Evolutionary conservation across 2,329 filamentous ascomycete genomes (phyloP).

Genomic region (Fonsecaea nubica): DNA sequence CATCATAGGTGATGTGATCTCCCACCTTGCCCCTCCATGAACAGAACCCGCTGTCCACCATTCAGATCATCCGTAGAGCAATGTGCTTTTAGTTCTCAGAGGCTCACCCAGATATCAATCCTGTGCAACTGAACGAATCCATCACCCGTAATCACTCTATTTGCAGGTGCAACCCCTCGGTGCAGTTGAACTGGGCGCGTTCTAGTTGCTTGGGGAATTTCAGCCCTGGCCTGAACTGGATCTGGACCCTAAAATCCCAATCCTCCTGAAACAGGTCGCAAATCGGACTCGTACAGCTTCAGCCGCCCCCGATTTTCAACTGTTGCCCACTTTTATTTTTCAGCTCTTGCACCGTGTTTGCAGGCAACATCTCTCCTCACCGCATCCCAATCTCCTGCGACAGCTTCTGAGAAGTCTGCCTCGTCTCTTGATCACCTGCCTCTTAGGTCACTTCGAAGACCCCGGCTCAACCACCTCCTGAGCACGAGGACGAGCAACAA

Average conservation of each 20-base stretch:
- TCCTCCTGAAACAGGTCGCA: conserved; percentile 19
- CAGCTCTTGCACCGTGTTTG: conserved; percentile 18
- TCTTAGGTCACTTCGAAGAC: not conserved
- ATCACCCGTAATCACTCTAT: conserved; percentile 5
- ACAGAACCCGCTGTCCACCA: not conserved
- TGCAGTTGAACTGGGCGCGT: not conserved
- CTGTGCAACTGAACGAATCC: conserved; percentile 1
- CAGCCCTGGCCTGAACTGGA: conserved; percentile 24
- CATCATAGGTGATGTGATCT: not conserved
- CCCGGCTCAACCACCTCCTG: conserved; percentile 11
- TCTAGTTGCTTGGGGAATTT: conserved; percentile 15
- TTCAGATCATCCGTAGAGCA: not conserved
- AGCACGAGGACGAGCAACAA: conserved; percentile 2
- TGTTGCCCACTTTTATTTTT: conserved; percentile 24
- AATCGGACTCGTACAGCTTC: conserved; percentile 25
- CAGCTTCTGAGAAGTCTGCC: not conserved
- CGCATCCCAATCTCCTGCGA: conserved; percentile 12
- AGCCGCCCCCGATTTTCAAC: conserved; percentile 28
- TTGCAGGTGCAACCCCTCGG: not conserved
- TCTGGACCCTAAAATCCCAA: conserved; percentile 9
- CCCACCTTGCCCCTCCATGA: conserved; percentile 8
- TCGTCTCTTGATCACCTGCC: not conserved
- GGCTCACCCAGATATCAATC: not conserved
- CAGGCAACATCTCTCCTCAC: conserved; percentile 1
- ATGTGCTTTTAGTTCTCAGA: conserved; percentile 3